Conservation (phyloP, 805 yeast genomes). For the Candida palmyrensis region DNA sequence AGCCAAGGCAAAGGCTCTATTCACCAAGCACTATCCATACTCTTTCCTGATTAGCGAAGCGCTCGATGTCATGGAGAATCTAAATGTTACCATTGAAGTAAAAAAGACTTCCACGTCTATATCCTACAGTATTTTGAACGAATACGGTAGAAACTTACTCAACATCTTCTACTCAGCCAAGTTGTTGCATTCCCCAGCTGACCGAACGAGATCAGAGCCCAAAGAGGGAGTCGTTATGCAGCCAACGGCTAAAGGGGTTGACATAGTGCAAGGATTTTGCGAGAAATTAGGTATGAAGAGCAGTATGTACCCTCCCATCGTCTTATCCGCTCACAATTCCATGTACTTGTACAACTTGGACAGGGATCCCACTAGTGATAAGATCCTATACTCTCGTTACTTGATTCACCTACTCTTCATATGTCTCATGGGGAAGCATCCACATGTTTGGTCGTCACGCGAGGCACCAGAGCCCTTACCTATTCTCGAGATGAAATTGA, state of each 20-base stretch:
- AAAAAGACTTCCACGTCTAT: slow-evolving; percentile 48
- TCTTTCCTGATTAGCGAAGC: slow-evolving; percentile 53
- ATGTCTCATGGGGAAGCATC: slow-evolving; percentile 56
- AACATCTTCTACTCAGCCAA: slow-evolving; percentile 54
- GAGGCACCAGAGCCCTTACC: slow-evolving; percentile 41
- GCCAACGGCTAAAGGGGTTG: slow-evolving; percentile 90
- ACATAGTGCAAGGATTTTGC: slow-evolving; percentile 59
- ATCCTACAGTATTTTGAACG: slow-evolving; percentile 46
- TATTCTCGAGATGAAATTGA: neutral
- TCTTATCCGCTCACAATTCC: slow-evolving; percentile 58
- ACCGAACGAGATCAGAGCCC: slow-evolving; percentile 54
- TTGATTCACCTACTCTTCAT: slow-evolving; percentile 62
- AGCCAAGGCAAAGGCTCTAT: too few species aligned
- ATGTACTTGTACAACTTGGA: slow-evolving; percentile 69
- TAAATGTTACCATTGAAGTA: slow-evolving; percentile 45
- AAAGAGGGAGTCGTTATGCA: slow-evolving; percentile 49
- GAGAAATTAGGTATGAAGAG: slow-evolving; percentile 47
- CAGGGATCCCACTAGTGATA: slow-evolving; percentile 53
- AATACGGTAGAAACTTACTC: slow-evolving; percentile 42
- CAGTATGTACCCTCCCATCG: slow-evolving; percentile 36
- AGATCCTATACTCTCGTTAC: slow-evolving; percentile 55
- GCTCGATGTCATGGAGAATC: slow-evolving; percentile 41
- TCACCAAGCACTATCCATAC: slow-evolving; percentile 39
- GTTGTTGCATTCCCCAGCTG: slow-evolving; percentile 69
- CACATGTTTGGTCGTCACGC: slow-evolving; percentile 65